These are phyloP conservation scores for Ophiostoma ulmi DNA, from an alignment of 2,329 filamentous ascomycete genomes.

Conservation along the genomic window DNA sequence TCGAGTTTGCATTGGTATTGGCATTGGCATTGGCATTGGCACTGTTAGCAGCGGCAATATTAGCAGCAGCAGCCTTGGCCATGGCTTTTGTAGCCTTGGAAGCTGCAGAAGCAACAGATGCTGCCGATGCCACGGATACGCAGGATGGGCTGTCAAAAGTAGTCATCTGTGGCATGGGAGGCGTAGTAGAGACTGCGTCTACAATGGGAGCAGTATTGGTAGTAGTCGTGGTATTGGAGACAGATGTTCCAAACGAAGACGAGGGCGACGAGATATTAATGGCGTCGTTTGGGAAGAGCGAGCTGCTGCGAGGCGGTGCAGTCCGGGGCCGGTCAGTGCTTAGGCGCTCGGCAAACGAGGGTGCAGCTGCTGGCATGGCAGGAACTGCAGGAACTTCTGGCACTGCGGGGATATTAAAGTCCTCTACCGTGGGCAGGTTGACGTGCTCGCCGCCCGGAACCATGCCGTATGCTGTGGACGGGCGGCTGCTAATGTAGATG, in stretches of 20 bases:
- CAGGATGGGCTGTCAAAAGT: background rate
- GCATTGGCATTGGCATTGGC: constrained; percentile 9
- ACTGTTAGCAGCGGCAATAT: background rate
- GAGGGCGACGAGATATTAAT: background rate
- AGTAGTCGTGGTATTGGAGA: background rate
- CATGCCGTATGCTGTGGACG: constrained; percentile 47
- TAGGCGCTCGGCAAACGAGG: constrained; percentile 54
- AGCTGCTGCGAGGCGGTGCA: constrained; percentile 30
- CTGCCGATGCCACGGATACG: constrained; percentile 21
- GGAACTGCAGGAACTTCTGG: constrained; percentile 46
- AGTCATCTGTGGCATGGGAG: background rate
- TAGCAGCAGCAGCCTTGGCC: constrained; percentile 8
- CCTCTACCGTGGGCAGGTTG: background rate
- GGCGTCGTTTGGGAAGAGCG: background rate
- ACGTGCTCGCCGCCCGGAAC: constrained; percentile 29
- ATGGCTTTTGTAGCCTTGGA: constrained; percentile 22
- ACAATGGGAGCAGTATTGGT: background rate
- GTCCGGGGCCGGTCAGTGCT: constrained; percentile 43
- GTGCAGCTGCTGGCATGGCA: constrained; percentile 51
- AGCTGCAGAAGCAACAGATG: constrained; percentile 29
- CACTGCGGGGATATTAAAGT: constrained; percentile 35
- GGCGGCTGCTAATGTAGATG: constrained; percentile 50
- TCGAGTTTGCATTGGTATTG: constrained; percentile 5
- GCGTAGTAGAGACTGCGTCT: background rate
- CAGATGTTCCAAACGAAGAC: background rate